Base-by-base conservation (phyloP, 208 protist species). In the Trypanosoma cruzi region DNA sequence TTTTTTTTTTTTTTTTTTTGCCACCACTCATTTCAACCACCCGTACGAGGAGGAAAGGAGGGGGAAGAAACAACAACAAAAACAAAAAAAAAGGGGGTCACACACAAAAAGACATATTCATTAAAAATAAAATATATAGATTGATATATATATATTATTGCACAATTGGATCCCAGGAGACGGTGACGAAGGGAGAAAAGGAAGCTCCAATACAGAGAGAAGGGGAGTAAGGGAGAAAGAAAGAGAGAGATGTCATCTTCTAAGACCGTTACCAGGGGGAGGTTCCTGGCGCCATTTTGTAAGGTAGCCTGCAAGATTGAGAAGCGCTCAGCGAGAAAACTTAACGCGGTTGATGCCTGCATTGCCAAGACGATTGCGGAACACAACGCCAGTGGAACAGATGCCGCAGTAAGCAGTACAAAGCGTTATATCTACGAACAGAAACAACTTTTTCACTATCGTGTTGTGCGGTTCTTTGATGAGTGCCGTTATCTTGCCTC, bases 381-480 rank as follows among this genome's bases (percentile, higher is more conserved):
- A 59, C 73, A 85, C 73, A 76, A 88, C 40, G 79, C 81, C 16
- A 65, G 75, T 44, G 90, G 90, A 29, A 74, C 82, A 0, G 90
- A 93, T 71, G 88, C 84, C 26, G 90, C 90, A 1, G 69, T 74
- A n/a, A 67, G 71, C 46, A 85, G 78, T 77, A 88, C 84, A 1
- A 67, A 75, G 32, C 88, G 80, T 50, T 92, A 86, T 60, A 32
- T 90, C 36, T 52, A 52, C 29, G 85, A 90, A 73, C 90, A 96
- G 78, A 77, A 70, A 34, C 80, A 88, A 73, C 86, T 96, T 49
- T 48, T 94, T 37, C 76, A 72, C 73, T 94, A 96, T 81, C 88
- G 88, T 59, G 83, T 94, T 5, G 76, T 90, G 44, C 91, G 88
- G 64, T 81, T 85, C 66, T 83, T 93, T 73, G 79, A 91, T 34